Percentiles rank a stretch among this genome's conserved stretches.
phyloP scores from a whole-genome alignment of 352 stramenopile species.

The Thalassiosira sp. region DNA sequence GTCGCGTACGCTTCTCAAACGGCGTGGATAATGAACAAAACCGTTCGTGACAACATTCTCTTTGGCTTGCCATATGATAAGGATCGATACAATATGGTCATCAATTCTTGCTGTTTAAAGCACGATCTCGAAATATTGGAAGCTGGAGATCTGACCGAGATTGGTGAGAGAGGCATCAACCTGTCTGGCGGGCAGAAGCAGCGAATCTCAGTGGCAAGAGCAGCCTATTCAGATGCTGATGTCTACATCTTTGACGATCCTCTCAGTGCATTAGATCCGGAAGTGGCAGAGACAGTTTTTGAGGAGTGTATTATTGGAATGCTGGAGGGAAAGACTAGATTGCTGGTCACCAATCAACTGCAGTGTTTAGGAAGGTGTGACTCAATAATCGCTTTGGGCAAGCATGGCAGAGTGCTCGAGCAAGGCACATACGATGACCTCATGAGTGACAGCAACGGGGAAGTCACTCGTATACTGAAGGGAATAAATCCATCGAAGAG shows the following conservation, averaged over 20 bases:
- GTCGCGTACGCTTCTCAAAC: slow-evolving; percentile 89
- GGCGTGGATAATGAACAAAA: slow-evolving; percentile 91
- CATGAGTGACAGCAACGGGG: slow-evolving; percentile 43
- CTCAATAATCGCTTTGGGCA: slow-evolving; percentile 68
- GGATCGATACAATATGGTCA: slow-evolving; percentile 76
- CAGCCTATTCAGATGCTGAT: slow-evolving; percentile 70
- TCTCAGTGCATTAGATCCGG: slow-evolving; percentile 73
- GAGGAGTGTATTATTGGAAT: slow-evolving; percentile 79
- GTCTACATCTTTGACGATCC: slow-evolving; percentile 78
- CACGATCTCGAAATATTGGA: slow-evolving; percentile 86
- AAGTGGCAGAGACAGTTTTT: slow-evolving; percentile 81
- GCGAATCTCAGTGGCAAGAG: slow-evolving; percentile 90
- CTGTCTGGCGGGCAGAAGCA: slow-evolving; percentile 94
- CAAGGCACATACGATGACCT: slow-evolving; percentile 73
- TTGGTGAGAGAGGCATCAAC: slow-evolving; percentile 87
- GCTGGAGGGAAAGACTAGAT: slow-evolving; percentile 74
- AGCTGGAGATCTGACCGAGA: slow-evolving; percentile 86
- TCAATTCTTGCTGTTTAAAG: slow-evolving; percentile 85
- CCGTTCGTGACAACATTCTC: slow-evolving; percentile 91
- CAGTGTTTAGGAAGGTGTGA: slow-evolving; percentile 77
- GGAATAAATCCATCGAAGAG: slow-evolving; percentile 23
- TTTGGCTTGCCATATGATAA: slow-evolving; percentile 84
- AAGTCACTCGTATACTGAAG: slow-evolving; percentile 60
- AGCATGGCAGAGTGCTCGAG: slow-evolving; percentile 72
- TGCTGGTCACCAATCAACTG: slow-evolving; percentile 83